Conservation (phyloP, 1,284 basidiomycete genomes). For the Apiotrichum gracile region DNA sequence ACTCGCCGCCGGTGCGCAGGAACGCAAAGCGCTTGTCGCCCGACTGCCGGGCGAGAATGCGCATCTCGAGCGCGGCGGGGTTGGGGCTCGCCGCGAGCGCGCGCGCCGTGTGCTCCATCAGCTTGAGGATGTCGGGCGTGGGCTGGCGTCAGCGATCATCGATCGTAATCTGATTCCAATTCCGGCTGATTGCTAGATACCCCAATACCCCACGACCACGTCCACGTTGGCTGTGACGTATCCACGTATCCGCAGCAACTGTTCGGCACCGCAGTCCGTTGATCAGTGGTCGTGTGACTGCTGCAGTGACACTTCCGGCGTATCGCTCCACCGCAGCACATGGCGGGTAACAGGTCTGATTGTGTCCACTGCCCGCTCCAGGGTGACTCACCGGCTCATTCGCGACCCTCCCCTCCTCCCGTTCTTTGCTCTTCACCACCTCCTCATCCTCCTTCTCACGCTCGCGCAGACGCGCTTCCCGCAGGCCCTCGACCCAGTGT, state of each 20-base stretch:
- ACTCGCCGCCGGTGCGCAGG: constrained; percentile 58
- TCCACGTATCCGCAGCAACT: too few relatives aligned
- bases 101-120: constrained; percentile 69
- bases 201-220: too few relatives aligned
- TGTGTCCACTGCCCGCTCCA: too few relatives aligned
- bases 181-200: too few relatives aligned
- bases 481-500: constrained; percentile 55
- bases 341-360: too few relatives aligned
- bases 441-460: constrained; percentile 51
- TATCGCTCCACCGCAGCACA: too few relatives aligned
- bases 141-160: constrained; percentile 53
- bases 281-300: too few relatives aligned
- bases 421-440: constrained; percentile 60
- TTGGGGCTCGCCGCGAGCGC: constrained; percentile 66
- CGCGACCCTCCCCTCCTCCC: constrained; percentile 59
- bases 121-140: constrained; percentile 56
- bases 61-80: constrained; percentile 69
- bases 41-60: constrained; percentile 79
- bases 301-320: too few relatives aligned
- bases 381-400: constrained; percentile 54
- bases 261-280: too few relatives aligned
- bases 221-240: too few relatives aligned
- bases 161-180: not conserved
- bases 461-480: constrained; percentile 59
- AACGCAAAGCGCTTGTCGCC: constrained; percentile 66